These are phyloP conservation scores for Bipolaris bicolor DNA, from an alignment of 2,329 filamentous ascomycete species.

Conservation along the genomic window DNA sequence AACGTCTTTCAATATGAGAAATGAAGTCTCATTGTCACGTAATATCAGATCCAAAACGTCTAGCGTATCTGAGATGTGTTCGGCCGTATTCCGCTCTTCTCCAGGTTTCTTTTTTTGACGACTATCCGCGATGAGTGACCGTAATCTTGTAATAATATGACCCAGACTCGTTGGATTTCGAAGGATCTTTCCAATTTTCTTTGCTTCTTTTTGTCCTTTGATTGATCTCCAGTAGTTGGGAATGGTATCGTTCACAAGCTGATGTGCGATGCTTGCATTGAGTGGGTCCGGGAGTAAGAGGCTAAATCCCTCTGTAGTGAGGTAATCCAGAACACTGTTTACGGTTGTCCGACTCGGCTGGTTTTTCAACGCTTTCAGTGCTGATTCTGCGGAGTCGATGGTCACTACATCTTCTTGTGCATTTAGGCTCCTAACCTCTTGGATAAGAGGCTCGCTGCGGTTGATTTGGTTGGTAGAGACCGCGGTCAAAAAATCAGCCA, in stretches of 20 bases:
- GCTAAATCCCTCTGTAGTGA: slow-evolving; percentile 59
- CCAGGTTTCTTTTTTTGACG: slow-evolving; percentile 44
- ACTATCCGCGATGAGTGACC: slow-evolving; percentile 58
- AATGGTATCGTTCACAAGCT: slow-evolving; percentile 74
- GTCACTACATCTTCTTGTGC: slow-evolving; percentile 16
- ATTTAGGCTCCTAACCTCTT: slow-evolving; percentile 20
- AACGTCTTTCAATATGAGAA: slow-evolving; percentile 55
- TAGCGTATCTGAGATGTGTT: slow-evolving; percentile 51
- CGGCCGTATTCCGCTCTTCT: slow-evolving; percentile 37
- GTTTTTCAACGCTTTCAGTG: slow-evolving; percentile 64
- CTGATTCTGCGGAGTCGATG: slow-evolving; percentile 53
- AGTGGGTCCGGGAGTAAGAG: slow-evolving; percentile 69
- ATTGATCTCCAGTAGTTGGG: slow-evolving; percentile 77
- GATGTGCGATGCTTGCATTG: slow-evolving; percentile 75
- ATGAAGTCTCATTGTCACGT: slow-evolving; percentile 51
- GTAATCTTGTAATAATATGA: slow-evolving; percentile 73
- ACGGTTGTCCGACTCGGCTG: slow-evolving; percentile 68
- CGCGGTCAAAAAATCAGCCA: slow-evolving; percentile 58
- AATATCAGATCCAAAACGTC: slow-evolving; percentile 53
- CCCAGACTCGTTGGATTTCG: slow-evolving; percentile 78
- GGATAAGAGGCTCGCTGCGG: slow-evolving; percentile 21
- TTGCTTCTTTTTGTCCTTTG: slow-evolving; percentile 8
- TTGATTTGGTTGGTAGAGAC: slow-evolving; percentile 50
- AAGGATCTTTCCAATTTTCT: slow-evolving; percentile 67
- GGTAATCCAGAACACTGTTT: slow-evolving; percentile 59